These are phyloP conservation scores for Kwoniella heveanensis DNA, from an alignment of 768 basidiomycete species.

Conservation along the genomic window DNA sequence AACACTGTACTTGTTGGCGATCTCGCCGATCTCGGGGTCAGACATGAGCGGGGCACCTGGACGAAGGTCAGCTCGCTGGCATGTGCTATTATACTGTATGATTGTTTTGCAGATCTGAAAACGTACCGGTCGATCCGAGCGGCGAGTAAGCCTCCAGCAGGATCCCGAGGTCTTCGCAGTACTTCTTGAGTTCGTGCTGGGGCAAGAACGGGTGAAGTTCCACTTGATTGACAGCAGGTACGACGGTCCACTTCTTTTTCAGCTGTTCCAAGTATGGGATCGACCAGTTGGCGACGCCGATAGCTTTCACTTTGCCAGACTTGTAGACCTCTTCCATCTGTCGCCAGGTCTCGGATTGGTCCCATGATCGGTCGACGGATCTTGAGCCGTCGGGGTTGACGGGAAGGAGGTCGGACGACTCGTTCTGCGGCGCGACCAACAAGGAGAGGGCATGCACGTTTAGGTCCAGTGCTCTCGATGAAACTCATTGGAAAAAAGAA, in stretches of 20 bases:
- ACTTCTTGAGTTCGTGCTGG: constrained; percentile 31
- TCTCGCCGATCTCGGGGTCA: constrained; percentile 63
- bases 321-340: constrained; percentile 72
- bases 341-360: constrained; percentile 33
- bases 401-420: constrained; percentile 56
- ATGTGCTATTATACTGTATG: not conserved
- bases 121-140: constrained; percentile 57
- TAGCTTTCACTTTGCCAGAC: constrained; percentile 74
- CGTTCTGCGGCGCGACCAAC: constrained; percentile 30
- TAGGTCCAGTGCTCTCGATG: too few relatives aligned
- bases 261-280: constrained; percentile 60
- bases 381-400: constrained; percentile 15
- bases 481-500: not conserved
- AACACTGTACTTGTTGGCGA: constrained; percentile 67
- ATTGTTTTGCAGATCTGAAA: constrained; percentile 52
- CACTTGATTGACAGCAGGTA: constrained; percentile 77
- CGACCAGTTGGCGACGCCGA: constrained; percentile 55
- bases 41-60: constrained; percentile 65
- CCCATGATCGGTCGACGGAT: constrained; percentile 26
- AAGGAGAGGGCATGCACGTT: too few relatives aligned
- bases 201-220: constrained; percentile 69
- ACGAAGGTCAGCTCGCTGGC: constrained; percentile 7
- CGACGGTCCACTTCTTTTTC: constrained; percentile 71
- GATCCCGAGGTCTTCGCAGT: constrained; percentile 42
- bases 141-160: constrained; percentile 46